Percentiles rank a stretch among this genome's conserved stretches.
Evolutionary conservation across 352 stramenopile genomes (phyloP).

Genomic region (Thalassiosira gravida): DNA sequence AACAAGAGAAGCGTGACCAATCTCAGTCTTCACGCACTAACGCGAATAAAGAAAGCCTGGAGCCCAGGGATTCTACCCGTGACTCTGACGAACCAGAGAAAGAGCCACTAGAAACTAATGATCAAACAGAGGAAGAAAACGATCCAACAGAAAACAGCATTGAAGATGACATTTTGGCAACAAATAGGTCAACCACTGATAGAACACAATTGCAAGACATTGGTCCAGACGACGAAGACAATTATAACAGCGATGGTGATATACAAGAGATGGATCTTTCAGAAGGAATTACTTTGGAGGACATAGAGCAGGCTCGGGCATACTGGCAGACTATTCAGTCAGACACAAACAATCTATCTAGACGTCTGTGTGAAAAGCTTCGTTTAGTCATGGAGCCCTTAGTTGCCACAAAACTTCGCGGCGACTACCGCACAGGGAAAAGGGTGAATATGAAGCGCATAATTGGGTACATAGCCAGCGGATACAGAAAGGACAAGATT

Average conservation of each 20-base stretch:
- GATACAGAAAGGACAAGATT: constrained; percentile 99
- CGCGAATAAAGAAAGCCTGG: constrained; percentile 71
- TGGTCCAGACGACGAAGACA: constrained; percentile 27
- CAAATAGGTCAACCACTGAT: constrained; percentile 57
- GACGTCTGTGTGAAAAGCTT: constrained; percentile 97
- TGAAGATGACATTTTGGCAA: constrained; percentile 76
- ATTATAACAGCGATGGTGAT: constrained; percentile 33
- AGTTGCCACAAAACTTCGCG: constrained; percentile 95
- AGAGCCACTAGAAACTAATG: constrained; percentile 27
- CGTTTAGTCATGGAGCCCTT: constrained; percentile 97
- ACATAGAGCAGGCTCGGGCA: constrained; percentile 58
- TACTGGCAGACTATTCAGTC: constrained; percentile 92
- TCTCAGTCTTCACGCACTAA: constrained; percentile 33
- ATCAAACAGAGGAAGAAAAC: constrained; percentile 61
- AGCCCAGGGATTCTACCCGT: constrained; percentile 46
- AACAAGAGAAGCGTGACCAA: constrained; percentile 63
- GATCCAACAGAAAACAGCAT: constrained; percentile 70
- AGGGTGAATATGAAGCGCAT: constrained; percentile 99
- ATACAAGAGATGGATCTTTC: constrained; percentile 83
- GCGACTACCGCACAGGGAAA: constrained; percentile 99
- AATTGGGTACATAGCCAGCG: constrained; percentile 99
- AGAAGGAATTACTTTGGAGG: constrained; percentile 54
- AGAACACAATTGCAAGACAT: constrained; percentile 80
- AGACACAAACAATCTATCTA: constrained; percentile 90
- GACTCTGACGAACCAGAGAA: constrained; percentile 46